Conservation (phyloP, 768 basidiomycete species). For the Collybia sordida region DNA sequence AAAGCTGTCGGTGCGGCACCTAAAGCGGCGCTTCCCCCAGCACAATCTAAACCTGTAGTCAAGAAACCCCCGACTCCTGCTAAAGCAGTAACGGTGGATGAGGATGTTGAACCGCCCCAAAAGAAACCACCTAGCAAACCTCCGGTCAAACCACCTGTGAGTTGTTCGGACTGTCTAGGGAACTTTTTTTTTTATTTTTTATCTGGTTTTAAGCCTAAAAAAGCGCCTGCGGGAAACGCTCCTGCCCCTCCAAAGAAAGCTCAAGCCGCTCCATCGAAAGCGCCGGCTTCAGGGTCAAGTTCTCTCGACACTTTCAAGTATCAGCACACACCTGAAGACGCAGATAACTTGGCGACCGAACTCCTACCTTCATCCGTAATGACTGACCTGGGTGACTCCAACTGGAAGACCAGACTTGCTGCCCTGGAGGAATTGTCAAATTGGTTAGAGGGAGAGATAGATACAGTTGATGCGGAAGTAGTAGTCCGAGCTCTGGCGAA, state of each 20-base stretch:
- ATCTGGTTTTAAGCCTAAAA: constrained; percentile 54
- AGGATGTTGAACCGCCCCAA: constrained; percentile 12
- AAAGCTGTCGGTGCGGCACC: constrained; percentile 64
- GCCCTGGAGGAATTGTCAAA: constrained; percentile 81
- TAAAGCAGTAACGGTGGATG: constrained; percentile 17
- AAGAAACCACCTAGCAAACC: constrained; percentile 53
- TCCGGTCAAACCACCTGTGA: constrained; percentile 45
- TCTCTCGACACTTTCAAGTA: constrained; percentile 86
- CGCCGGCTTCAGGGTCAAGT: constrained; percentile 47
- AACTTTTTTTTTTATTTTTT: constrained; percentile 5
- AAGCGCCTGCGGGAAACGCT: constrained; percentile 36
- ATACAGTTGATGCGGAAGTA: constrained; percentile 81
- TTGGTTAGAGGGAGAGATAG: constrained; percentile 75
- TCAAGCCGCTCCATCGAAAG: constrained; percentile 43
- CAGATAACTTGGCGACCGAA: constrained; percentile 74
- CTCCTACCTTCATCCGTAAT: constrained; percentile 70
- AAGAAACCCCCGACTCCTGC: constrained; percentile 31
- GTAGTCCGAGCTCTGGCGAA: constrained; percentile 85
- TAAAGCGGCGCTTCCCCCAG: constrained; percentile 36
- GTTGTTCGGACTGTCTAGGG: constrained; percentile 11
- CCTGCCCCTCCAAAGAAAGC: constrained; percentile 36
- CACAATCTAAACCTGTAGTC: constrained; percentile 12
- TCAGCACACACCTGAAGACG: constrained; percentile 89
- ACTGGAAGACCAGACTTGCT: constrained; percentile 91
- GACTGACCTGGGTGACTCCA: constrained; percentile 76